Base-by-base conservation (phyloP, 2,329 filamentous ascomycete species). In the Westerdykella sp. region DNA sequence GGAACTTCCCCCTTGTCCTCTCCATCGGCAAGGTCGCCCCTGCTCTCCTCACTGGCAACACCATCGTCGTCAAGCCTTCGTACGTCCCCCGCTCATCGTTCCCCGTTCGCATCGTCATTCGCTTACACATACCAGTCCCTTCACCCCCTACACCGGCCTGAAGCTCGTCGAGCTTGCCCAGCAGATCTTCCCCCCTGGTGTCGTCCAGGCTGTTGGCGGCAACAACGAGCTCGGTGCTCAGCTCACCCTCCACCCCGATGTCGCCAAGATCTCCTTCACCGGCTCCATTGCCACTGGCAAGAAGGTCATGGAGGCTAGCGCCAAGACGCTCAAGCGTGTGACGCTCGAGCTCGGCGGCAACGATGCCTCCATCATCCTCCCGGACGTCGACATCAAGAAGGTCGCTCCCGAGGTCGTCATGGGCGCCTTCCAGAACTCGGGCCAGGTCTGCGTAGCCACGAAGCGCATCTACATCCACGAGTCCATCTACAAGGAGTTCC, bases 301-400 rank as follows among this genome's bases (percentile, higher is more conserved):
- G 65, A 71, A 73, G 56, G 74, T 83, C 31, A 74, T 79, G 68
- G 72, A 71, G 37, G 73, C 69, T 15, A 75, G 72, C 41, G 71
- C 74, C 12, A 70, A 73, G 54, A 78, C 76, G 0, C 62, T 83
- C 31, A 83, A 82, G 69, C 70, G 78, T 25, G 71, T 78, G 13
- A 79, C 75, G 1, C 70, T 83, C 5, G 80, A 83, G 59, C 70
- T 81, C 30, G 76, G 79, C n/a, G 79, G 79, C 4, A 82, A 83
- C 46, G 78, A 81, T 47, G 71, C 79, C 0, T 73, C 75, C 5
- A 77, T 83, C 50, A 68, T 83, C 14, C 72, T 73, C 37, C 70
- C 70, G 1, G 78, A 80, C 42, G 67, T 71, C n/a, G 71, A 71
- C 37, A 66, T 73, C 14, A 65, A 71, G 12, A 66, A 70, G 36